Percentiles rank a stretch among this genome's conserved stretches.
Evolutionary conservation across 495 filamentous ascomycete genomes (phyloP).

Genomic region (Penicillium pulvis): DNA sequence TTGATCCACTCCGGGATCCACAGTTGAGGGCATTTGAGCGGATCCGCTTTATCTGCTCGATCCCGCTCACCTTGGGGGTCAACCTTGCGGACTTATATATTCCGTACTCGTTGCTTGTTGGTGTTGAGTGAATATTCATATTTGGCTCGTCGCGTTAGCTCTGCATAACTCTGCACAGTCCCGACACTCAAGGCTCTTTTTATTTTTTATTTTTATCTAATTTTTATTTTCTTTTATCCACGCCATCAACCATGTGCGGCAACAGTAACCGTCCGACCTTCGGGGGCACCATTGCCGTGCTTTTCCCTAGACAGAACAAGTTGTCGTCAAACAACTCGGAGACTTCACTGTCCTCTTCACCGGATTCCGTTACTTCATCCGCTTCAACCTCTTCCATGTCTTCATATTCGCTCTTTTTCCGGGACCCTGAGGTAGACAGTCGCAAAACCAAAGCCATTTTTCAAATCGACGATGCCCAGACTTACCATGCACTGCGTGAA

Average conservation of each 20-base stretch:
- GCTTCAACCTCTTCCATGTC: constrained; percentile 19
- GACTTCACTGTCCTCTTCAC: constrained; percentile 34
- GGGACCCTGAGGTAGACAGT: constrained; percentile 19
- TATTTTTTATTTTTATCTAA: no score
- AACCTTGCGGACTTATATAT: constrained; percentile 17
- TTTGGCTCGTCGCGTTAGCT: neutral
- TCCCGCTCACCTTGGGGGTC: constrained; percentile 23
- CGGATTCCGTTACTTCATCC: constrained; percentile 23
- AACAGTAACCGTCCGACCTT: constrained; percentile 24
- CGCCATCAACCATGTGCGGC: constrained; percentile 24
- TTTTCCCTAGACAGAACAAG: constrained; percentile 24
- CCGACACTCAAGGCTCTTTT: neutral
- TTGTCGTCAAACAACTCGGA: constrained; percentile 19
- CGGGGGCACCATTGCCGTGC: constrained; percentile 32
- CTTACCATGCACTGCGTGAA: constrained; percentile 19
- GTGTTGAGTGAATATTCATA: constrained; percentile 1
- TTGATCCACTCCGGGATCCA: constrained; percentile 5
- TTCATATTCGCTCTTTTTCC: constrained; percentile 41
- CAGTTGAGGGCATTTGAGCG: constrained; percentile 22
- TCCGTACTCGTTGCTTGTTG: constrained; percentile 2
- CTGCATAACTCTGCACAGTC: neutral
- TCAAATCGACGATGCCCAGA: constrained; percentile 28
- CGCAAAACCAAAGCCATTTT: constrained; percentile 33
- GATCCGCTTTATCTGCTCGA: constrained; percentile 28
- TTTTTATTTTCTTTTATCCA: no score